Evolutionary conservation across 208 protist genomes (phyloP).

Genomic region (Leishmania guyanensis): DNA sequence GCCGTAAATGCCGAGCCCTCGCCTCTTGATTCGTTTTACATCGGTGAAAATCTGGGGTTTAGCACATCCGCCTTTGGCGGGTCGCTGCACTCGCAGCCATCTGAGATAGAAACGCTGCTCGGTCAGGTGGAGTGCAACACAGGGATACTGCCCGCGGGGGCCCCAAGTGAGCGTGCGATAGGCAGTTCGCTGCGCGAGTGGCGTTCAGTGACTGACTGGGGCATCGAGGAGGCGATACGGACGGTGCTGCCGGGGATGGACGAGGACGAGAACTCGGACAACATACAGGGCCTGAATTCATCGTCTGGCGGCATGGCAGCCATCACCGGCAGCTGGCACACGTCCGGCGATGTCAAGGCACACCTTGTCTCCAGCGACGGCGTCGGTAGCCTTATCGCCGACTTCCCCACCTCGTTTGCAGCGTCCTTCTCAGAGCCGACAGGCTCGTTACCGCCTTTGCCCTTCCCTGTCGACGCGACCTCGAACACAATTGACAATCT

Average conservation of each 20-base stretch:
- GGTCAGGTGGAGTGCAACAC: constrained; percentile 33
- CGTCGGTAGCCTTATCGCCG: constrained; percentile 14
- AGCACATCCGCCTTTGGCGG: constrained; percentile 24
- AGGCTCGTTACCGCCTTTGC: constrained; percentile 14
- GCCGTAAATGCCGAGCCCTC: neutral
- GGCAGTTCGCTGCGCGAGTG: constrained; percentile 29
- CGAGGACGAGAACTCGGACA: constrained; percentile 36
- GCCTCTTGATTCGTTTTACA: constrained; percentile 14
- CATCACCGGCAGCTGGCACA: constrained; percentile 34
- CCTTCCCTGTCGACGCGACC: constrained; percentile 18
- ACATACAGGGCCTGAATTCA: constrained; percentile 16
- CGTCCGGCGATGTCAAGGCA: constrained; percentile 21
- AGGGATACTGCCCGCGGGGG: neutral
- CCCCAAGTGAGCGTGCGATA: constrained; percentile 15
- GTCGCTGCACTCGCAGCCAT: constrained; percentile 18
- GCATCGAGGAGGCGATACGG: constrained; percentile 34
- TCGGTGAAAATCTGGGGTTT: constrained; percentile 27
- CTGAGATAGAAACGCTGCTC: constrained; percentile 33
- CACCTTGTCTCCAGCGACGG: constrained; percentile 1
- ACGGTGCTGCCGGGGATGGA: constrained; percentile 36
- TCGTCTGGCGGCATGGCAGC: constrained; percentile 11
- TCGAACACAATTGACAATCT: constrained; percentile 26
- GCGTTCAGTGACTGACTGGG: constrained; percentile 30
- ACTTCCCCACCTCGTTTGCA: constrained; percentile 34
- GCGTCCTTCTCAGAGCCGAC: constrained; percentile 28